Evolutionary conservation across 129 eudicot genomes (phyloP).

Genomic region (Daucus carota): DNA sequence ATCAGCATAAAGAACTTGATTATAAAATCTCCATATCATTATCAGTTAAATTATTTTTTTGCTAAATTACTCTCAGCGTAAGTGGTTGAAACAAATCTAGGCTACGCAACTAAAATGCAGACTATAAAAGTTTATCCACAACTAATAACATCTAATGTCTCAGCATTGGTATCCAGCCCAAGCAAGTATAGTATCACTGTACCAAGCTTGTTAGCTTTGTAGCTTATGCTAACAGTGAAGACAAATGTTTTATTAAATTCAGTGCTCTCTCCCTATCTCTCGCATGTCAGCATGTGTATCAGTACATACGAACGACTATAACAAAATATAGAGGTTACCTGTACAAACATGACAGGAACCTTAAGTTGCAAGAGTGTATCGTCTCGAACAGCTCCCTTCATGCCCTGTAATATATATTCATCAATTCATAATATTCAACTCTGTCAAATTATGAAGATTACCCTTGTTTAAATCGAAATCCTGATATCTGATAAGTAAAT

Average conservation of each 20-base stretch:
- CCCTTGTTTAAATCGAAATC: background rate
- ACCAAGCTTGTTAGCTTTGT: background rate
- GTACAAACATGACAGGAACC: constrained; percentile 76
- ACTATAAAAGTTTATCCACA: background rate
- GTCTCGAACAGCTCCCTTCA: constrained; percentile 56
- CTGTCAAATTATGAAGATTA: background rate
- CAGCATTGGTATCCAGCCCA: background rate
- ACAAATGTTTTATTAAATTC: background rate
- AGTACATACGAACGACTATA: background rate
- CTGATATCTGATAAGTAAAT: background rate
- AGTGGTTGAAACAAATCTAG: background rate
- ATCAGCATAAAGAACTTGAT: background rate
- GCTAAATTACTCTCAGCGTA: background rate
- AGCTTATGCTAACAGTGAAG: background rate
- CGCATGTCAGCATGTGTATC: background rate
- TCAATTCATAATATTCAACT: background rate
- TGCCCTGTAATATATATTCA: constrained; percentile 43
- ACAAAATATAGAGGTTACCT: constrained; percentile 31
- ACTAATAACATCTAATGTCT: background rate
- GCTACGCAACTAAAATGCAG: background rate
- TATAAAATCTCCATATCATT: background rate
- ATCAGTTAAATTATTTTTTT: background rate
- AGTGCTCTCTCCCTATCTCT: background rate
- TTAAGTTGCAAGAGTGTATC: constrained; percentile 57
- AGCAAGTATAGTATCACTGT: background rate